A percentile compares a stretch with the other conserved stretches of the same genome.
Conservation (phyloP, 2,329 filamentous ascomycete species). For the Fusarium pininemorale region DNA sequence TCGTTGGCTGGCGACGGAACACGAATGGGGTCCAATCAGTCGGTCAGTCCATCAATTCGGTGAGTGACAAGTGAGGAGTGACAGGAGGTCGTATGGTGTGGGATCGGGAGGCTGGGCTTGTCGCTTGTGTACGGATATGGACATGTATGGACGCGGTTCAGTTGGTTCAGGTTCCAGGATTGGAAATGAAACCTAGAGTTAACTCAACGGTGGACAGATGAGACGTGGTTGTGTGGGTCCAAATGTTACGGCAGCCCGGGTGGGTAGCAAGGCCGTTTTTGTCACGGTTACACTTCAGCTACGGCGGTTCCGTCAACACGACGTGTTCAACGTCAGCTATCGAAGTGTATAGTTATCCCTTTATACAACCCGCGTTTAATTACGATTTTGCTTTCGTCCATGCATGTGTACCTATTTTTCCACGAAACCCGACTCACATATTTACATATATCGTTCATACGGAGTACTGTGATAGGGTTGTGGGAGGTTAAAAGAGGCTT, state of each 20-base stretch:
- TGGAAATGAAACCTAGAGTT: constrained; percentile 39
- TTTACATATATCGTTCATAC: neutral
- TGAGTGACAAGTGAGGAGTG: constrained; percentile 13
- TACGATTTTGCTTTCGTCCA: neutral
- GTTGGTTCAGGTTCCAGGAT: constrained; percentile 38
- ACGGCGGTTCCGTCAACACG: neutral
- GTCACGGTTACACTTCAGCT: constrained; percentile 25
- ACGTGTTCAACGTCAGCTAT: neutral
- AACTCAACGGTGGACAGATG: constrained; percentile 31
- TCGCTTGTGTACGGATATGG: constrained; percentile 34
- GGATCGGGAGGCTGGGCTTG: constrained; percentile 35
- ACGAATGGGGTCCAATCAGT: constrained; percentile 27
- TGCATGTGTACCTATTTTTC: too few species aligned
- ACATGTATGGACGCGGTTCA: constrained; percentile 40
- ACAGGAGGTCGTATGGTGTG: constrained; percentile 15
- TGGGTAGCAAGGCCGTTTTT: constrained; percentile 22
- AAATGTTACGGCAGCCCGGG: constrained; percentile 5
- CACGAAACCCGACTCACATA: neutral
- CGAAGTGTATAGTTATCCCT: neutral
- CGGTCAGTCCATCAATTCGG: constrained; percentile 8
- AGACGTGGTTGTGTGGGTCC: constrained; percentile 40
- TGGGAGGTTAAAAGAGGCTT: too few species aligned
- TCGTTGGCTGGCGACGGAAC: constrained; percentile 33
- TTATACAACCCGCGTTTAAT: neutral
- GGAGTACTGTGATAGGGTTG: too few species aligned